Evolutionary conservation across 2,329 filamentous ascomycete species (phyloP).

Genomic region (Dryadomyces quercus-mongolicae): DNA sequence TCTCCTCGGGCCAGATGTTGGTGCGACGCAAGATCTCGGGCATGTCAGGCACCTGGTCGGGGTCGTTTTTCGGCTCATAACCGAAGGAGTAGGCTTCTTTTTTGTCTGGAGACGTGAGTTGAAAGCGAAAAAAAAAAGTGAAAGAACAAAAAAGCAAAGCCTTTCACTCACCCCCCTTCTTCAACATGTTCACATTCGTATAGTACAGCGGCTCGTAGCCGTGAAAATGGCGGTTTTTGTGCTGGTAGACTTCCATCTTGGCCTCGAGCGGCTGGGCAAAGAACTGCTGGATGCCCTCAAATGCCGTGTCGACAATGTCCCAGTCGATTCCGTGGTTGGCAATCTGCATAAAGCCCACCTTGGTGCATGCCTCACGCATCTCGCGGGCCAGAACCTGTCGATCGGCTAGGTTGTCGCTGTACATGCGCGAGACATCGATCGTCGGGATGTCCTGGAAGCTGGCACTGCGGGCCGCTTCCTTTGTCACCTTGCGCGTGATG

Average conservation of each 20-base stretch:
- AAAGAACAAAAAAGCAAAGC: neutral
- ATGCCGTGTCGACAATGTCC: neutral
- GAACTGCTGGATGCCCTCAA: neutral
- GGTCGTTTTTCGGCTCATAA: slow-evolving; percentile 7
- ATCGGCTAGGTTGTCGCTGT: neutral
- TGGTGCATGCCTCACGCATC: neutral
- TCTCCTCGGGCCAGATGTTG: neutral
- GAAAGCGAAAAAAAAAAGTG: neutral
- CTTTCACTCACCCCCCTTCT: neutral
- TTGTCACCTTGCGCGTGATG: neutral
- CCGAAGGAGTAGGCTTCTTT: neutral
- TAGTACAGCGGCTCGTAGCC: slow-evolving; percentile 1
- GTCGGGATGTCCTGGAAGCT: neutral
- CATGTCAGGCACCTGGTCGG: neutral
- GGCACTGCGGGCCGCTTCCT: neutral
- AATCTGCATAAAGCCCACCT: neutral
- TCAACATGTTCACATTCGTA: neutral
- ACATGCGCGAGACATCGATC: neutral
- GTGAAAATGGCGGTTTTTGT: neutral
- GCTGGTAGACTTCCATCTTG: neutral
- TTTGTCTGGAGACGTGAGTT: neutral
- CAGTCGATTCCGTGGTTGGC: neutral
- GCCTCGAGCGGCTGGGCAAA: neutral
- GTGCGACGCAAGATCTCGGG: neutral
- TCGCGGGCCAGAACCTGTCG: neutral